Evolutionary conservation across 768 basidiomycete genomes (phyloP), one percentile per base, ranked within the genome.

Genomic region (Termitomyces bulborhizus): DNA sequence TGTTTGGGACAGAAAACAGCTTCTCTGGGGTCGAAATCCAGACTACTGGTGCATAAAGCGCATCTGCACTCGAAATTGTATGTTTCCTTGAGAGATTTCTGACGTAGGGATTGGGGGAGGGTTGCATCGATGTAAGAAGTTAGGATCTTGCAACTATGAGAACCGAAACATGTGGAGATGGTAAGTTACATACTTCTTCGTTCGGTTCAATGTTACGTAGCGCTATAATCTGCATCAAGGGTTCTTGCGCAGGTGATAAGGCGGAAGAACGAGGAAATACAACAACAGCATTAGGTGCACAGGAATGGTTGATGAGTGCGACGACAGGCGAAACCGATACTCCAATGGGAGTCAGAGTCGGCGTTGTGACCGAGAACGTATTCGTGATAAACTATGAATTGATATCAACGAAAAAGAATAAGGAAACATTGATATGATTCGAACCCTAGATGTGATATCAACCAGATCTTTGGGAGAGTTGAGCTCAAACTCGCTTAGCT

Each of bases 121-220:
- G 92, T 90, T 0, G 88, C 83, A 66, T 98, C 96, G 44, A 97
- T 77, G 60, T 98, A 98, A 8, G 90, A 76, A 0, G 87, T 93
- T 36, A 88, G 59, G 43, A 98, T 76, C 93, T 52, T 94, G 53
- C 37, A 6, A 31, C 37, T 34, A 49, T 44, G n/a, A 15, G 54
- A 29, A 45, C 46, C 12, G 59, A 34, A 24, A 41, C 24, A 13
- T 4, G 16, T 21, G 46, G 13, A 27, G 39, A 36, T 15, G 12
- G 24, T 24, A 4, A 51, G 31, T n/a, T 4, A 9, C 11, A 21
- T 49, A 90, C 91, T 81, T 97, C 89, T 67, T 95, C 86, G 6
- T 75, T 83, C 0, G 75, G 66, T 1, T 60, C 48, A 34, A 98
- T 86, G 13, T 81, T 73, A 49, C 78, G 80, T 27, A 98, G 68